A percentile compares a stretch with the other conserved stretches of the same genome.
These are phyloP conservation scores for Cyathus striatus DNA, from an alignment of 768 basidiomycete species.

Conservation along the genomic window DNA sequence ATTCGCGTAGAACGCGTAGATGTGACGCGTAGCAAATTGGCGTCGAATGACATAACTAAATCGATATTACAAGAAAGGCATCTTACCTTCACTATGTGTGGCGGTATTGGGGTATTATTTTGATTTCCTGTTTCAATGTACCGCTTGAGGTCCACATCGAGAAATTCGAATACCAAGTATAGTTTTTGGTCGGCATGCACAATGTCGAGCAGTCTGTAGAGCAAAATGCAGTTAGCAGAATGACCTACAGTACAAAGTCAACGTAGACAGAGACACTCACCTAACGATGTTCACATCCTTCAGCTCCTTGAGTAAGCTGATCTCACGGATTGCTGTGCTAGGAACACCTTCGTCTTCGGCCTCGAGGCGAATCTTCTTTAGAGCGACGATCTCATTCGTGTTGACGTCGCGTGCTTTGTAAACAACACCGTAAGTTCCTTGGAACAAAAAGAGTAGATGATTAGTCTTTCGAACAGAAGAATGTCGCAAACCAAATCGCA, in stretches of 20 bases:
- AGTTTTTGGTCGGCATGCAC: constrained; percentile 96
- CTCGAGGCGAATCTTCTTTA: constrained; percentile 98
- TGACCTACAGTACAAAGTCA: constrained; percentile 1
- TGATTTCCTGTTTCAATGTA: constrained; percentile 91
- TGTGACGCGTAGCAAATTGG: constrained; percentile 12
- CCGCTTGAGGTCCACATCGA: constrained; percentile 93
- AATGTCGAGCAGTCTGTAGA: constrained; percentile 82
- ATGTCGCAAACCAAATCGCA: constrained; percentile 1
- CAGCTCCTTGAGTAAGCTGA: constrained; percentile 93
- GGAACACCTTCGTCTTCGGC: constrained; percentile 99
- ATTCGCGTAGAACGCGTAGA: constrained; percentile 17
- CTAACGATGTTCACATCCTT: constrained; percentile 95
- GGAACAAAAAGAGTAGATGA: constrained; percentile 6
- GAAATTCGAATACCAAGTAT: constrained; percentile 96
- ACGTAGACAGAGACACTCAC: constrained; percentile 33
- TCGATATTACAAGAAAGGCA: constrained; percentile 5
- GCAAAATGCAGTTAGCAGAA: not conserved
- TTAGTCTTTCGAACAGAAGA: not conserved
- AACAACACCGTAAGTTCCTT: constrained; percentile 97
- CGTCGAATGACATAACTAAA: constrained; percentile 2
- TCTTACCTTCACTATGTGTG: constrained; percentile 77
- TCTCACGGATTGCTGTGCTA: constrained; percentile 96
- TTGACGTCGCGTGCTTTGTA: constrained; percentile 90
- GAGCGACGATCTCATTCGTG: constrained; percentile 81
- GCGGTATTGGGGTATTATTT: constrained; percentile 64